These are phyloP conservation scores for Pluteus cervinus DNA, from an alignment of 768 basidiomycete genomes.

Conservation along the genomic window DNA sequence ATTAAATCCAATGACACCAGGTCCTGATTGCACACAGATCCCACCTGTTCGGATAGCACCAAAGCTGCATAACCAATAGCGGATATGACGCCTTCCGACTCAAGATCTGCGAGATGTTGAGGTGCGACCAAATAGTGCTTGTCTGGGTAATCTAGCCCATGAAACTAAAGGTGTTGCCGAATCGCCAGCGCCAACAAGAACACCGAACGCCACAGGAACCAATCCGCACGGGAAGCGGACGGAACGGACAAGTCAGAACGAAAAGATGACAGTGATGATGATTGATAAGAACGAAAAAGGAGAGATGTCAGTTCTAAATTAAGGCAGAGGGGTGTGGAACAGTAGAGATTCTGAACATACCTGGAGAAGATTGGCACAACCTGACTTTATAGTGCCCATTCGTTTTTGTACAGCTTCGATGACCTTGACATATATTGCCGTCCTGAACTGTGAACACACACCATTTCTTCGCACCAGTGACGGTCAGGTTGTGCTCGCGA, in stretches of 20 bases:
- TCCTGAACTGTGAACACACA: slow-evolving; percentile 74
- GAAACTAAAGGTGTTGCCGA: slow-evolving; percentile 46
- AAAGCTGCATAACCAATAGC: slow-evolving; percentile 76
- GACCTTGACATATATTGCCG: slow-evolving; percentile 42
- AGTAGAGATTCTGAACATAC: slow-evolving; percentile 25
- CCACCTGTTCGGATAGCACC: slow-evolving; percentile 71
- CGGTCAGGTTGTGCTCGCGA: slow-evolving; percentile 33
- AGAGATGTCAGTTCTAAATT: too few relatives aligned
- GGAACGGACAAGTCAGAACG: too few relatives aligned
- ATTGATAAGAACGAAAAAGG: too few relatives aligned
- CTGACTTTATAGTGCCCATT: slow-evolving; percentile 57
- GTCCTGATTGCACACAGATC: slow-evolving; percentile 70
- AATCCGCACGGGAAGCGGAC: too few relatives aligned
- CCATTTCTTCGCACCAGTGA: slow-evolving; percentile 82
- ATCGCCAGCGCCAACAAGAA: too few relatives aligned
- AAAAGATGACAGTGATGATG: too few relatives aligned
- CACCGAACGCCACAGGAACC: too few relatives aligned
- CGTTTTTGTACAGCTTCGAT: slow-evolving; percentile 64
- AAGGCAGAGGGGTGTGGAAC: neutral
- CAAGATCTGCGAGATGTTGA: slow-evolving; percentile 53
- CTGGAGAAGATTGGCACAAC: slow-evolving; percentile 66
- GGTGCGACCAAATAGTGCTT: slow-evolving; percentile 36
- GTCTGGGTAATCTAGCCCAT: slow-evolving; percentile 70
- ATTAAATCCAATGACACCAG: slow-evolving; percentile 70
- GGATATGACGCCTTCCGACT: slow-evolving; percentile 50